Evolutionary conservation across 495 filamentous ascomycete genomes (phyloP).

Genomic region (Aspergillus avenaceus): DNA sequence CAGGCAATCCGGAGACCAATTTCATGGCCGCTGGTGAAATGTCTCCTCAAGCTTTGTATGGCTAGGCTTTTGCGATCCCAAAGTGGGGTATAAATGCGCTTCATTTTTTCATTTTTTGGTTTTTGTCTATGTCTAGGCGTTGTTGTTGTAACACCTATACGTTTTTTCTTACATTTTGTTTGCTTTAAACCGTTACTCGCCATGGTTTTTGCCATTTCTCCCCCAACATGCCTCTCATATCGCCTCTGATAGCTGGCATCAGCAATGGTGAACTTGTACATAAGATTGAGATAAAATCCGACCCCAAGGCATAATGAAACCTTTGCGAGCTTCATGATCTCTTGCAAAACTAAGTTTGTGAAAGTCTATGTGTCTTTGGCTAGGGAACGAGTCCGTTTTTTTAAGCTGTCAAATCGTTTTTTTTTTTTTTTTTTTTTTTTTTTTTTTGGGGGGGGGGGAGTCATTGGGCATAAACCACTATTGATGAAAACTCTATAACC

Average conservation of each 20-base stretch:
- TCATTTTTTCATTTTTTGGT: slow-evolving; percentile 31
- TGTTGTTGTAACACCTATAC: slow-evolving; percentile 42
- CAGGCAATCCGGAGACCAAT: slow-evolving; percentile 68
- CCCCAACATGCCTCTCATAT: slow-evolving; percentile 4
- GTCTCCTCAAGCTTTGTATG: slow-evolving; percentile 46
- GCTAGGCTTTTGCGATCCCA: slow-evolving; percentile 20
- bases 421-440: too few relatives aligned
- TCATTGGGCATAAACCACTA: too few relatives aligned
- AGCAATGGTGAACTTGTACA: slow-evolving; percentile 39
- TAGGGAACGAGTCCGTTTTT: too few relatives aligned
- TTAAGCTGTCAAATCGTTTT: too few relatives aligned
- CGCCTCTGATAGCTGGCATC: slow-evolving; percentile 21
- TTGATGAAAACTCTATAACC: too few relatives aligned
- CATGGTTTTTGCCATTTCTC: slow-evolving; percentile 22
- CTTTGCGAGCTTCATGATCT: neutral
- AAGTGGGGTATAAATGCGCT: too few relatives aligned
- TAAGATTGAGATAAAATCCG: slow-evolving; percentile 32
- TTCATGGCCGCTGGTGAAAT: slow-evolving; percentile 77
- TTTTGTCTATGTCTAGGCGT: slow-evolving; percentile 42
- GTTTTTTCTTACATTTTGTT: slow-evolving; percentile 10
- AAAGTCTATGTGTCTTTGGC: too few relatives aligned
- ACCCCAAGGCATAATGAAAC: neutral
- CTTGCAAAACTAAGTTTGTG: neutral
- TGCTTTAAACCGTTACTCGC: slow-evolving; percentile 12
- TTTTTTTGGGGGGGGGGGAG: too few relatives aligned